phyloP scores from a whole-genome alignment of 768 basidiomycete species.

The Serpula lacrymans region DNA sequence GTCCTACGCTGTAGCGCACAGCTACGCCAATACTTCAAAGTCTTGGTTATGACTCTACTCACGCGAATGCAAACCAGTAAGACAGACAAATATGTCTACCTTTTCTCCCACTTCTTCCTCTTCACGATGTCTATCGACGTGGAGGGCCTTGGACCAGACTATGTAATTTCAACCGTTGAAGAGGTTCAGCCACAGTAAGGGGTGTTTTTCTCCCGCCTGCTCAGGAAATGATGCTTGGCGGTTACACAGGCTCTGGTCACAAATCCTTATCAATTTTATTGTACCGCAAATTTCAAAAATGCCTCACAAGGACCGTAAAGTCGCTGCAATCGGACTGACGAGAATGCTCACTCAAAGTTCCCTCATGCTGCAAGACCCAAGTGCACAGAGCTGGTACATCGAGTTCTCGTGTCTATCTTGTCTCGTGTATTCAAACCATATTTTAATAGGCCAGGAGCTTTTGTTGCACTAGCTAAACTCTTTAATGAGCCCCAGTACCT shows the following conservation, averaged over 20 bases:
- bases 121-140: conserved; percentile 74
- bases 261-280: conserved; percentile 73
- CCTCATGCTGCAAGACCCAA: conserved; percentile 64
- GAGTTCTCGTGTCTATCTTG: conserved; percentile 11
- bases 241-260: conserved; percentile 64
- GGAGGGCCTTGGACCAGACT: conserved; percentile 74
- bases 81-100: conserved; percentile 84
- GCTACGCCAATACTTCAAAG: conserved; percentile 72
- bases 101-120: conserved; percentile 75
- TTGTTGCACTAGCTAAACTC: conserved; percentile 70
- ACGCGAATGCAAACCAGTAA: conserved; percentile 86
- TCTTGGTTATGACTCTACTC: conserved; percentile 71
- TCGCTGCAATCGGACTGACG: conserved; percentile 77
- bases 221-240: neutral
- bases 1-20: conserved; percentile 40
- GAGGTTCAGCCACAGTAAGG: conserved; percentile 81
- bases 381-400: conserved; percentile 70
- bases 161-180: conserved; percentile 73
- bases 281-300: conserved; percentile 79
- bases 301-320: conserved; percentile 79
- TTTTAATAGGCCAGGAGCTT: conserved; percentile 56
- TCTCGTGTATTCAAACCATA: neutral
- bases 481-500: conserved; percentile 78
- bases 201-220: neutral
- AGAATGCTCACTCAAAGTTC: conserved; percentile 73